Evolutionary conservation across 192 early-diverging fungal species (phyloP), one percentile per base, ranked within the genome.

Genomic region (Backusella westeae): DNA sequence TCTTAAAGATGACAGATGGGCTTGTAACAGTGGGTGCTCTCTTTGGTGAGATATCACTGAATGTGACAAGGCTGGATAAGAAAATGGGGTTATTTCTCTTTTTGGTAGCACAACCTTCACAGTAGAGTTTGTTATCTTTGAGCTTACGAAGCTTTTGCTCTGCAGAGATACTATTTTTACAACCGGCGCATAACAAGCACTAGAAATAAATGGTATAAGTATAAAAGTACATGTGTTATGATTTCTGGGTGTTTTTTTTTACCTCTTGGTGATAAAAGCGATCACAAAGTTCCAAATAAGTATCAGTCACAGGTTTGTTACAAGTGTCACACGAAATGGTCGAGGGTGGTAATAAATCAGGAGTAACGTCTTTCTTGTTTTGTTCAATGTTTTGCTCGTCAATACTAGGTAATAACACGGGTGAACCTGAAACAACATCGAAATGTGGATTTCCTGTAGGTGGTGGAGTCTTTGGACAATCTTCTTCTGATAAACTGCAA

Each of bases 101-200:
- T 42, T 39, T 32, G 41, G 44, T 29, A 19, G 35, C 42, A 39
- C 87, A 88, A 32, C 67, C 21, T 19, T 83, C 83, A 52, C 87
- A 88, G 34, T 85, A 81, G n/a, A 81, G 79, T 26, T 74, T 75
- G 2, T 74, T 75, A 4, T 82, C 80, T 15, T 85, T 77, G 15
- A 86, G 77, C 36, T 85, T 84, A 44, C 72, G 83, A 56, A 88
- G 83, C 32, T 77, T 79, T 26, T 77, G 73, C 10, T 77, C 78
- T n/a, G 80, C 78, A 42, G 72, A 67, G 17, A 77, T 39, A 34
- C 44, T 39, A 1, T 12, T 26, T 34, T 73, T 41, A 59, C 78
- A 79, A 4, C 36, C 23, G 12, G 49, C 42, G 42, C 78, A 79
- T 36, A 38, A 21, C 14, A 79, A 74, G 38, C 78, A 79, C 78